Base-by-base conservation (phyloP, 202 grass and related monocot genomes). In the Cymbopogon flexuosus region DNA sequence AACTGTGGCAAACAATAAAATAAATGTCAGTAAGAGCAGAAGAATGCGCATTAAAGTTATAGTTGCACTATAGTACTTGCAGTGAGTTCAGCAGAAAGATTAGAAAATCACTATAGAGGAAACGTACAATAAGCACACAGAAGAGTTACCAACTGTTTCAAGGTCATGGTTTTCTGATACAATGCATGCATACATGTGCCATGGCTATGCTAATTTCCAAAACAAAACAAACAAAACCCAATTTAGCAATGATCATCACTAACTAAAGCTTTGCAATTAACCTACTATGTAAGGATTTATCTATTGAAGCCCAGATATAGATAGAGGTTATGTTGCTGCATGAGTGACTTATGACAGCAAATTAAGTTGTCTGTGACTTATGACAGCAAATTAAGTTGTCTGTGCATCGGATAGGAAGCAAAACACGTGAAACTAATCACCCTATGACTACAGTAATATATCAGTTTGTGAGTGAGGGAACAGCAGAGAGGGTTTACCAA, bases 401-500 rank as follows among this genome's bases (percentile, higher is more conserved):
- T 40, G 36, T 46, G 30, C 10, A 40, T 23, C 49, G 24, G 27
- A 36, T 80, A 30, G 18, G 5, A 41, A 62, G 18, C 4, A 12
- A 19, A n/a, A 34, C 22, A 27, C 9, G 23, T 1, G 12, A 62
- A 16, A 27, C 24, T 14, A 3, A 30, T 35, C 9, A 68, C 49
- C 58, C 22, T 74, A 47, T 31, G 30, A 5, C 45, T 47, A 16
- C 0, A 47, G 45, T n/a, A 76, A 27, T 34, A 79, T 36, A 36
- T 36, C 6, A 36, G 35, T 72, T 70, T 39, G 3, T 10, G 8
- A 41, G 16, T 14, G 61, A 76, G 42, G 63, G 22, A 18, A 72
- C 19, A 58, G 5, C 9, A 10, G 2, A 11, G 10, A 0, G 63
- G 45, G 45, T 65, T 97, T 92, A 94, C 94, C 94, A 57, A 97